These are phyloP conservation scores for Aegilops speltoides DNA, from an alignment of 176 grass and related monocot species.

Conservation along the genomic window DNA sequence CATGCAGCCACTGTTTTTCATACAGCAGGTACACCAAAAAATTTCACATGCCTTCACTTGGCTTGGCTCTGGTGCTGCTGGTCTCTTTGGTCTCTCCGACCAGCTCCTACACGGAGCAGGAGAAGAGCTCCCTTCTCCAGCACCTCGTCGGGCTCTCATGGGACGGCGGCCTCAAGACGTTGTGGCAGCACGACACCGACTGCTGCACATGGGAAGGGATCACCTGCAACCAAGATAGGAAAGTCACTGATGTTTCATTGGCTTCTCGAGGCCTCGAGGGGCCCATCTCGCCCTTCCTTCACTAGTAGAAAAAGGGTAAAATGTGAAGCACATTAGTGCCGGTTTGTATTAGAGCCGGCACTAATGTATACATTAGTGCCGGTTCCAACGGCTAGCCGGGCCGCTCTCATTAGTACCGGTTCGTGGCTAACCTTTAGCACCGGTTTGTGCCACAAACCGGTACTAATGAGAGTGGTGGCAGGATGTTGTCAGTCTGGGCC, in stretches of 20 bases:
- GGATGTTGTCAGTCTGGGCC: too few species aligned
- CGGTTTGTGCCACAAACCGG: too few species aligned
- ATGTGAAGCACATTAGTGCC: too few species aligned
- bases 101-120: background rate
- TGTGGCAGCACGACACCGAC: background rate
- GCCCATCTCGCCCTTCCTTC: constrained; percentile 1
- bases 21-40: background rate
- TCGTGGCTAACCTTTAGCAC: too few species aligned
- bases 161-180: background rate
- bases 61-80: background rate
- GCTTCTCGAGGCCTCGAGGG: background rate
- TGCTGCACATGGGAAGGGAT: constrained; percentile 34
- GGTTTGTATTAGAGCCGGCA: too few species aligned
- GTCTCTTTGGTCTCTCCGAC: background rate
- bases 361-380: too few species aligned
- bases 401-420: too few species aligned
- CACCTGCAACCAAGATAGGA: background rate
- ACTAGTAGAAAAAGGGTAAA: too few species aligned
- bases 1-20: too few species aligned
- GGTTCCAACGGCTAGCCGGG: too few species aligned
- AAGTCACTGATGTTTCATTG: background rate
- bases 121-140: background rate
- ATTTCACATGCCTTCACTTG: background rate
- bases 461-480: too few species aligned
- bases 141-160: background rate